Conservation (phyloP, 805 yeast species). For the Kluyveromyces aestuarii region DNA sequence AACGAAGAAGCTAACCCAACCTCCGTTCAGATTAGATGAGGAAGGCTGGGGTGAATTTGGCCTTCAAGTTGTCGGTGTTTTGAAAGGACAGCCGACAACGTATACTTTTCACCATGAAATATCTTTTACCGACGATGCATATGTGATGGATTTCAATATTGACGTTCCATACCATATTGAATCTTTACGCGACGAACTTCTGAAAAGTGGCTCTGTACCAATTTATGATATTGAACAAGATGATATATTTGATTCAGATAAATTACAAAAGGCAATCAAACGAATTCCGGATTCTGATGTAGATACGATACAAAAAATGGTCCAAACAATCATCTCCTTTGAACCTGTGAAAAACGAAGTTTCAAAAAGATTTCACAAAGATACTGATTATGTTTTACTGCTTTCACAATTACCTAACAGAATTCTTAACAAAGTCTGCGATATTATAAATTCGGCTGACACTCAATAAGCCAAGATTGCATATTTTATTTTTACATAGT, state of each 20-base stretch:
- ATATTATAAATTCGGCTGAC: neutral
- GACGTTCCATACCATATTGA: slow-evolving; percentile 66
- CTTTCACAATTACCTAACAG: slow-evolving; percentile 21
- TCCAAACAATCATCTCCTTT: slow-evolving; percentile 16
- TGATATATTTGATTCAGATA: slow-evolving; percentile 23
- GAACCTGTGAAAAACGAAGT: slow-evolving; percentile 18
- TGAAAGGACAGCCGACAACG: slow-evolving; percentile 46
- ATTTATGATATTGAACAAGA: slow-evolving; percentile 34
- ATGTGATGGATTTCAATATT: slow-evolving; percentile 65
- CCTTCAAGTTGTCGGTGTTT: slow-evolving; percentile 60
- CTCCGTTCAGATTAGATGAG: slow-evolving; percentile 80
- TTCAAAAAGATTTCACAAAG: slow-evolving; percentile 10
- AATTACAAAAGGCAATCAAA: slow-evolving; percentile 14
- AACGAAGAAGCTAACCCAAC: slow-evolving; percentile 55
- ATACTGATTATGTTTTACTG: slow-evolving; percentile 15
- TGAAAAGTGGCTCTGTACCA: slow-evolving; percentile 72
- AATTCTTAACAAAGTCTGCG: slow-evolving; percentile 8
- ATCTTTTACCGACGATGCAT: slow-evolving; percentile 65
- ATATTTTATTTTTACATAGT: neutral
- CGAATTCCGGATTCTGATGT: slow-evolving; percentile 14
- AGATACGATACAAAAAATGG: slow-evolving; percentile 18
- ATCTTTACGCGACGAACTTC: slow-evolving; percentile 51
- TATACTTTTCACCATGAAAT: slow-evolving; percentile 55
- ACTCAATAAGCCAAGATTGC: neutral
- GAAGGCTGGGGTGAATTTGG: slow-evolving; percentile 98